phyloP scores from a whole-genome alignment of 176 grass and related monocot genomes.

The Pontederia paniculata region DNA sequence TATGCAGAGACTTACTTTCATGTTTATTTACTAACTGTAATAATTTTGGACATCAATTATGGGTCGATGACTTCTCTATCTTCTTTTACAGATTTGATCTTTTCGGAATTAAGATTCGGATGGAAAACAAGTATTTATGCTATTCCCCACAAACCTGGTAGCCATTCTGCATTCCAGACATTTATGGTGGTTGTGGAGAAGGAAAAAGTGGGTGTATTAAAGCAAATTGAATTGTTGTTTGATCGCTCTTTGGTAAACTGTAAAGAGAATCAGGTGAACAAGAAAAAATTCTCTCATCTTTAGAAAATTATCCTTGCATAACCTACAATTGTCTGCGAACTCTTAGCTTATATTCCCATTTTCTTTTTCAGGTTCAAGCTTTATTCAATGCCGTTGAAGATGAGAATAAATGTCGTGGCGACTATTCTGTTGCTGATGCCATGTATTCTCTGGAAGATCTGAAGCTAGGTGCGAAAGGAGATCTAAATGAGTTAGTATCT shows the following conservation, averaged over 20 bases:
- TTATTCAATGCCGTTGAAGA: conserved; percentile 54
- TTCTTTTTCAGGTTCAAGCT: conserved; percentile 46
- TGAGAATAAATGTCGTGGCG: conserved; percentile 54
- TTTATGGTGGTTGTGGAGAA: conserved; percentile 82
- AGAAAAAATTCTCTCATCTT: conserved; percentile 19
- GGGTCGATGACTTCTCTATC: conserved; percentile 1
- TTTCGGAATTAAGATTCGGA: conserved; percentile 90
- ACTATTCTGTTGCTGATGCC: conserved; percentile 50
- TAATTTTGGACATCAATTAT: conserved; percentile 1
- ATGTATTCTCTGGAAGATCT: conserved; percentile 72
- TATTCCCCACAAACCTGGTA: conserved; percentile 47
- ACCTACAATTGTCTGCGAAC: conserved; percentile 1
- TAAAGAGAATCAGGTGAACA: conserved; percentile 64
- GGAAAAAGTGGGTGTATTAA: conserved; percentile 31
- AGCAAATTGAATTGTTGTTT: conserved; percentile 43
- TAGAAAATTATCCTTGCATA: conserved; percentile 11
- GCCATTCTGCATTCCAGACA: conserved; percentile 68
- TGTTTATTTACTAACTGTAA: conserved; percentile 3
- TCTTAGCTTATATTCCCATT: conserved; percentile 9
- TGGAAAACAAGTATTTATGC: conserved; percentile 68
- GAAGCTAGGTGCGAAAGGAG: conserved; percentile 65
- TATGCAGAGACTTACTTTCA: no score
- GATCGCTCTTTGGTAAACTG: conserved; percentile 34
- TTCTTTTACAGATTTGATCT: conserved; percentile 52
- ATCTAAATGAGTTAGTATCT: conserved; percentile 61